Conservation (phyloP, 2,329 filamentous ascomycete genomes). For the Laburnicola sp. region DNA sequence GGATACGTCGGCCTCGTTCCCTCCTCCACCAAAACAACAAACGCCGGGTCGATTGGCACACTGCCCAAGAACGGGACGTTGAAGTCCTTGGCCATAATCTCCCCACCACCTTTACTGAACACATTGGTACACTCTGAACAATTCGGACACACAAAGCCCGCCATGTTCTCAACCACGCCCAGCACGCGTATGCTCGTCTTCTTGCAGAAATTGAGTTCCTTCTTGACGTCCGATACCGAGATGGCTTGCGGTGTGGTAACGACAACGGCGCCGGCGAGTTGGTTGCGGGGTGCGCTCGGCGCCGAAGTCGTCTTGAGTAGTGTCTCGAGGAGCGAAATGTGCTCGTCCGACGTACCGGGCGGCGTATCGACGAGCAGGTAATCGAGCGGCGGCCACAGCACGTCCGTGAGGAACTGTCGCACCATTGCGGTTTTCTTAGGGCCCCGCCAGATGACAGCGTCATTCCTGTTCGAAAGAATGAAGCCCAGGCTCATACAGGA, state of each 20-base stretch:
- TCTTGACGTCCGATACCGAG: conserved; percentile 88
- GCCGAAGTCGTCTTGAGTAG: conserved; percentile 56
- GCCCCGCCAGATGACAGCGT: conserved; percentile 95
- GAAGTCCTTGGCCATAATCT: conserved; percentile 87
- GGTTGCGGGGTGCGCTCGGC: conserved; percentile 51
- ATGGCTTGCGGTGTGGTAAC: conserved; percentile 97
- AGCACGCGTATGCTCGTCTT: conserved; percentile 80
- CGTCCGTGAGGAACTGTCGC: conserved; percentile 89
- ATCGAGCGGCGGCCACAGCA: conserved; percentile 83
- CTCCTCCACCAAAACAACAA: conserved; percentile 84
- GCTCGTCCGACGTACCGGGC: conserved; percentile 93
- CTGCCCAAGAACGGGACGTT: conserved; percentile 79
- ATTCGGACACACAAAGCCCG: conserved; percentile 79
- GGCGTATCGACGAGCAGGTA: conserved; percentile 95
- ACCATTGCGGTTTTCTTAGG: conserved; percentile 99
- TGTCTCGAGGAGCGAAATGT: conserved; percentile 89
- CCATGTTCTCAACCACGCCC: conserved; percentile 97
- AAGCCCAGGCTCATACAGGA: conserved; percentile 94
- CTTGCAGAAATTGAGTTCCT: conserved; percentile 89
- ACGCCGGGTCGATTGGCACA: conserved; percentile 91
- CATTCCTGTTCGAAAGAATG: conserved; percentile 76
- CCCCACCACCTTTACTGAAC: conserved; percentile 86
- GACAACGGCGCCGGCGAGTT: conserved; percentile 84
- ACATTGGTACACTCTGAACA: conserved; percentile 86
- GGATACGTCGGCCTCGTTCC: conserved; percentile 68